Percentiles rank a stretch among this genome's conserved stretches.
Conservation (phyloP, 176 grass and related monocot genomes). For the Aechmea fasciata region DNA sequence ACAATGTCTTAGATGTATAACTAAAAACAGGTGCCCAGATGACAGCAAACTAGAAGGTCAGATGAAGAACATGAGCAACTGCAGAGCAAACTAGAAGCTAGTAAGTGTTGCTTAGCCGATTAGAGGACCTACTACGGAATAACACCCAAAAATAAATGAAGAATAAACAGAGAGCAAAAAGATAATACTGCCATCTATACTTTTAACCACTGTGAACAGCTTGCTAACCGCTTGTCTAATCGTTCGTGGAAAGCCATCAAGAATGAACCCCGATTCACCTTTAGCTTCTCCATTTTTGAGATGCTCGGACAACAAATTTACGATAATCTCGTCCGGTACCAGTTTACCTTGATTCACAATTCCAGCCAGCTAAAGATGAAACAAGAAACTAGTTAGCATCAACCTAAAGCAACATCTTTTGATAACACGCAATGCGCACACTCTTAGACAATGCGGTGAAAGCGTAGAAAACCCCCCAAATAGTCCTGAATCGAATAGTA, state of each 20-base stretch:
- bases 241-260: constrained; percentile 92
- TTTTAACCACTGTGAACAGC: constrained; percentile 3
- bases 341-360: constrained; percentile 85
- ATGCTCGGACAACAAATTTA: constrained; percentile 66
- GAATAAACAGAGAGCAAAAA: not conserved
- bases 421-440: no score
- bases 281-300: constrained; percentile 64
- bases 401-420: no score
- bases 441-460: no score
- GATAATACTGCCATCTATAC: constrained; percentile 28
- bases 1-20: not conserved
- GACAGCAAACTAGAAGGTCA: not conserved
- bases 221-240: constrained; percentile 81
- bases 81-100: not conserved
- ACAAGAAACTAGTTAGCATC: not conserved
- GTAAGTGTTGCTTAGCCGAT: not conserved
- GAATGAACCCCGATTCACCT: constrained; percentile 94
- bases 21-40: not conserved
- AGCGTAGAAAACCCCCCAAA: no score
- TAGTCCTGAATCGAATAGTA: no score
- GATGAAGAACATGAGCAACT: not conserved
- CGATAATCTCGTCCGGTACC: constrained; percentile 93
- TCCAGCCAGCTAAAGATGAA: constrained; percentile 49
- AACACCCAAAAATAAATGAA: not conserved
- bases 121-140: not conserved